Base-by-base conservation (phyloP, 345 rosid species). In the Noccaea caerulescens region DNA sequence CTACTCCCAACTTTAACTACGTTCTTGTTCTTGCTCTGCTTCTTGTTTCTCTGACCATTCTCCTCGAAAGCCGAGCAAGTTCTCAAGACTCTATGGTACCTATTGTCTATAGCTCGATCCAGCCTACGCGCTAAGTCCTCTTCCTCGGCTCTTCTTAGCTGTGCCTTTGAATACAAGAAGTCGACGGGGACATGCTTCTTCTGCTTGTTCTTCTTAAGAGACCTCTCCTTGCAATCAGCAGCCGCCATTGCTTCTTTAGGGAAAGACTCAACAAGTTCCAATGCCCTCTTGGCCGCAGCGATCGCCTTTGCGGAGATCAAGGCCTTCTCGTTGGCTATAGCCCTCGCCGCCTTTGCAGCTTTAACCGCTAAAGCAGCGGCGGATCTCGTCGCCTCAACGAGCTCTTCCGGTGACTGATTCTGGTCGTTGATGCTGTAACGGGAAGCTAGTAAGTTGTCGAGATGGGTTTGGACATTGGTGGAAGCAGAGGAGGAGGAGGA, bases 161-260 rank as follows among this genome's bases (percentile, higher is more conserved):
- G 66, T 5, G 82, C 87, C 64, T 87, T 91, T 55, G 85, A 80
- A 84, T 93, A 91, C 84, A 93, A 73, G 56, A 88, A 81, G 72
- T 91, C 88, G 51, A 93, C 91, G 4, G 87, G 96, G 25, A 91
- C 97, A 76, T 91, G 99, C 87, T 93, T 91, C 87, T 88, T 91
- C 78, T 81, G 80, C 87, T 91, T 93, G 61, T 85, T 90, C 85
- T 78, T 93, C 68, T 71, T 73, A 32, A 54, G 61, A 6, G 68
- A 34, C 25, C 34, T 63, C 32, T 72, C 76, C 34, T 63, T 72
- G 73, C 41, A 25, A 47, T 36, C 73, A 51, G 4, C 18, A 45
- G n/a, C 14, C 11, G 58, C 8, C 12, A 51, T 41, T n/a, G 54
- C 60, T 20, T 73, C 72, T 50, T 87, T 16, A 75, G 67, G 80